A percentile compares a stretch with the other conserved stretches of the same genome.
Conservation (phyloP, 139 green algal species). For the Raphidocelis subcapitata region DNA sequence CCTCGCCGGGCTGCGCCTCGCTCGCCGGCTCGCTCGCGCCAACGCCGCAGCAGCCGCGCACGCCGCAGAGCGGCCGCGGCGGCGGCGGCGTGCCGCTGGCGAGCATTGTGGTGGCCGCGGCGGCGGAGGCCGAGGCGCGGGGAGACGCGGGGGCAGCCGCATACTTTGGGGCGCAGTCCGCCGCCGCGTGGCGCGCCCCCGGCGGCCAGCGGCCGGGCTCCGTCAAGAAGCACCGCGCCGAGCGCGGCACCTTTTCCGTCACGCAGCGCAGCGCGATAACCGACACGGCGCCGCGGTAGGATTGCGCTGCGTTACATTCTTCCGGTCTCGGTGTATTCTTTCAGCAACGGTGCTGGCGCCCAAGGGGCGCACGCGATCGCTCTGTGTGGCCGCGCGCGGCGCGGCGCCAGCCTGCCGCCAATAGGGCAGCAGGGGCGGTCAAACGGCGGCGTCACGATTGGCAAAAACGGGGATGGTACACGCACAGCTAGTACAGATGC, state of each 20-base stretch:
- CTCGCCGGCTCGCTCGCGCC: not conserved
- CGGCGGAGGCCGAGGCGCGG: constrained; percentile 1
- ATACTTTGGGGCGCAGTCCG: constrained; percentile 41
- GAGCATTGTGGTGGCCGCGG: constrained; percentile 21
- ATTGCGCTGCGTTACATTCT: too few species aligned
- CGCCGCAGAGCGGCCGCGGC: too few species aligned
- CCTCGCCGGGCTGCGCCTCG: not conserved
- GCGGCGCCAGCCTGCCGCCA: too few species aligned
- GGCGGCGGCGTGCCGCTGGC: not conserved
- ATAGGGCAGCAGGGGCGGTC: too few species aligned
- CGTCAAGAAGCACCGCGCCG: constrained; percentile 19
- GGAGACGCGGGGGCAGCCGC: constrained; percentile 29
- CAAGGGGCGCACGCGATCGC: too few species aligned
- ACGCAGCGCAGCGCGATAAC: not conserved
- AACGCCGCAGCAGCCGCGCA: not conserved
- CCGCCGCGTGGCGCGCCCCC: not conserved
- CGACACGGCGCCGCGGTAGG: not conserved
- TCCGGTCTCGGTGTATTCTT: too few species aligned
- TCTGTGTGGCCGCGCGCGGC: too few species aligned
- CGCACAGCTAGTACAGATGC: too few species aligned
- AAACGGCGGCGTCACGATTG: too few species aligned
- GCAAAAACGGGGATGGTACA: too few species aligned
- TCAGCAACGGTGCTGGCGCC: too few species aligned
- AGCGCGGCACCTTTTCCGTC: constrained; percentile 17
- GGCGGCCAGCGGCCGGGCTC: not conserved